Conservation (phyloP, 352 stramenopile genomes). For the Globisporangium viniferum region DNA sequence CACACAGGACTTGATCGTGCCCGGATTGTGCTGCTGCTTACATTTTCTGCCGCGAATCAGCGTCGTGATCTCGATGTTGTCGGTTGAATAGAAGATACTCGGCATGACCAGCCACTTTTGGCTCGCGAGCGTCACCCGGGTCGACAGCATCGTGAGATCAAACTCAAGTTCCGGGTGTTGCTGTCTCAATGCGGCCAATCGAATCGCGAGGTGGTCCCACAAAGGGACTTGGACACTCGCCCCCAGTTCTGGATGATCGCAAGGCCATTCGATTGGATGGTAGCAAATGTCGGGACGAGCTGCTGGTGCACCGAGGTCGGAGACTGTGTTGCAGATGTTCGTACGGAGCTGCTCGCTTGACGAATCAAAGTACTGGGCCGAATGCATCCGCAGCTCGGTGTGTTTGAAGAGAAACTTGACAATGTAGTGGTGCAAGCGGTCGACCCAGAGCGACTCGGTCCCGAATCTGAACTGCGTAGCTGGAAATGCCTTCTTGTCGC, state of each 20-base stretch:
- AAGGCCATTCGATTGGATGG: slow-evolving; percentile 22
- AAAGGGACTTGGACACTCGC: slow-evolving; percentile 19
- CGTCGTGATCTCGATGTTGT: slow-evolving; percentile 31
- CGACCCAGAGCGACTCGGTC: slow-evolving; percentile 31
- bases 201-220: slow-evolving; percentile 31
- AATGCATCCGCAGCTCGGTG: slow-evolving; percentile 22
- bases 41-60: slow-evolving; percentile 31
- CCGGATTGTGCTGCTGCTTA: background rate
- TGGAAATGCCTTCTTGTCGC: background rate
- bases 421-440: slow-evolving; percentile 33
- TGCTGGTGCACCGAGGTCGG: background rate
- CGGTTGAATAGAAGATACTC: background rate
- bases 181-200: slow-evolving; percentile 21
- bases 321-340: slow-evolving; percentile 21
- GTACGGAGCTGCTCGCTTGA: slow-evolving; percentile 15
- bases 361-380: slow-evolving; percentile 18
- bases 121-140: slow-evolving; percentile 15
- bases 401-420: slow-evolving; percentile 16
- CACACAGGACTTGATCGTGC: slow-evolving; percentile 9
- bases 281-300: slow-evolving; percentile 3
- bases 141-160: slow-evolving; percentile 25
- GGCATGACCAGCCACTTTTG: slow-evolving; percentile 9
- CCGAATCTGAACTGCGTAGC: slow-evolving; percentile 10
- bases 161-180: slow-evolving; percentile 29
- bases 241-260: slow-evolving; percentile 20